Percentiles rank a stretch among this genome's conserved stretches.
Conservation (phyloP, 768 basidiomycete species). For the Fomitopsis pulvina region DNA sequence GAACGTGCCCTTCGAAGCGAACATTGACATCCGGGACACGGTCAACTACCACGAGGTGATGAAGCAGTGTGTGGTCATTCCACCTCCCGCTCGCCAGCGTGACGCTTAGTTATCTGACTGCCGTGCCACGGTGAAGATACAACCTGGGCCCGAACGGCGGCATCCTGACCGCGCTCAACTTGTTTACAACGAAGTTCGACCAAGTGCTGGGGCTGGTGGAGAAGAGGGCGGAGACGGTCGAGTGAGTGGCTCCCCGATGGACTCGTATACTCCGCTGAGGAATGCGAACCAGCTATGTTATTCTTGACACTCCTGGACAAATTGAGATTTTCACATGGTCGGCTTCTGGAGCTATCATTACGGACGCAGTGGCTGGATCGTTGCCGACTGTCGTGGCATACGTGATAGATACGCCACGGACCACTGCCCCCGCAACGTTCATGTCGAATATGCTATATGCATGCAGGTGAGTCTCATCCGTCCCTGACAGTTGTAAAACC, state of each 20-base stretch:
- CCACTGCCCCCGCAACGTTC: constrained; percentile 92
- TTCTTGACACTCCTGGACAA: constrained; percentile 96
- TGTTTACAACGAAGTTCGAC: constrained; percentile 99
- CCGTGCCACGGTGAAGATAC: constrained; percentile 50
- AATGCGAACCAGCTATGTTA: constrained; percentile 61
- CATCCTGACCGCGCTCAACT: constrained; percentile 91
- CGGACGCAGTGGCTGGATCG: constrained; percentile 90
- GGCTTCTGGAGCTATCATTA: constrained; percentile 97
- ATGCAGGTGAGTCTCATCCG: constrained; percentile 64
- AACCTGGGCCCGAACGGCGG: constrained; percentile 98
- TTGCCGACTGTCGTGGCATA: constrained; percentile 95
- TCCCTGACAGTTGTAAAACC: background rate
- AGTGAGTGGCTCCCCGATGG: constrained; percentile 50
- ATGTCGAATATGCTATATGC: constrained; percentile 99
- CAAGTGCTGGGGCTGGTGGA: constrained; percentile 91
- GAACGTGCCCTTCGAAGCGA: constrained; percentile 87
- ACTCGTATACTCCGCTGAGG: too few species aligned
- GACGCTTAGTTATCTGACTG: background rate
- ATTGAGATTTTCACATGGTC: constrained; percentile 99
- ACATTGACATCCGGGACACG: constrained; percentile 97
- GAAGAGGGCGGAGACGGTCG: constrained; percentile 80
- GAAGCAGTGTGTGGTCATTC: constrained; percentile 81
- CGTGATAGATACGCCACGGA: constrained; percentile 94
- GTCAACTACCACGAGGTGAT: constrained; percentile 97
- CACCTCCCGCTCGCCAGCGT: constrained; percentile 10